These are phyloP conservation scores for Fusarium sp. DNA, from an alignment of 2,329 filamentous ascomycete species.

Conservation along the genomic window DNA sequence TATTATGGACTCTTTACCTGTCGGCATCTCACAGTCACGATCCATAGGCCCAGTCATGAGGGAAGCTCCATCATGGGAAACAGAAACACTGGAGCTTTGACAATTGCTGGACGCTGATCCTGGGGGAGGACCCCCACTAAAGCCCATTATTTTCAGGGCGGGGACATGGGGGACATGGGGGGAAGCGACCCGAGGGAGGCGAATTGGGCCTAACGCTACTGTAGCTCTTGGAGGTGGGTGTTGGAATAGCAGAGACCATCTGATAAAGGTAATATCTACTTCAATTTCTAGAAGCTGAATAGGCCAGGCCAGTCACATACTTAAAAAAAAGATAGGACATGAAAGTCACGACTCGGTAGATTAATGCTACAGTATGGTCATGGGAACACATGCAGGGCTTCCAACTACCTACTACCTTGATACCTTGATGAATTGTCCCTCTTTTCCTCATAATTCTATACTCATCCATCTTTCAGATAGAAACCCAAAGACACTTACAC, in stretches of 20 bases:
- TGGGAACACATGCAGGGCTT: no score
- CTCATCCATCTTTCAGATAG: background rate
- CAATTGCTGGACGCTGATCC: constrained; percentile 23
- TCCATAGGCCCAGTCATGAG: constrained; percentile 31
- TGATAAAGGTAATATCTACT: no score
- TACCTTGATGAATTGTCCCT: background rate
- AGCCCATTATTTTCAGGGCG: constrained; percentile 33
- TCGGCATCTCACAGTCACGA: constrained; percentile 15
- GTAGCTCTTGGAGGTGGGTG: constrained; percentile 4
- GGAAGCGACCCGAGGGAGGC: constrained; percentile 21
- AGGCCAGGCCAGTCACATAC: background rate
- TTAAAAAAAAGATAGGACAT: background rate
- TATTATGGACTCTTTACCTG: constrained; percentile 11
- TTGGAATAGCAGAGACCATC: background rate
- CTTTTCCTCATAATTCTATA: constrained; percentile 4
- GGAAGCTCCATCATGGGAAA: constrained; percentile 42
- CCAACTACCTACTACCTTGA: no score
- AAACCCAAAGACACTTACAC: background rate
- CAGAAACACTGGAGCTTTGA: constrained; percentile 22
- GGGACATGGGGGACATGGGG: background rate
- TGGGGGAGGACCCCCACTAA: constrained; percentile 40
- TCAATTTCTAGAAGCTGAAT: constrained; percentile 4
- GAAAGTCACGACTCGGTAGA: background rate
- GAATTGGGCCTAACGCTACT: constrained; percentile 8
- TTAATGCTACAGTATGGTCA: background rate